phyloP scores from a whole-genome alignment of 495 filamentous ascomycete species.

The Penicillium lagena region DNA sequence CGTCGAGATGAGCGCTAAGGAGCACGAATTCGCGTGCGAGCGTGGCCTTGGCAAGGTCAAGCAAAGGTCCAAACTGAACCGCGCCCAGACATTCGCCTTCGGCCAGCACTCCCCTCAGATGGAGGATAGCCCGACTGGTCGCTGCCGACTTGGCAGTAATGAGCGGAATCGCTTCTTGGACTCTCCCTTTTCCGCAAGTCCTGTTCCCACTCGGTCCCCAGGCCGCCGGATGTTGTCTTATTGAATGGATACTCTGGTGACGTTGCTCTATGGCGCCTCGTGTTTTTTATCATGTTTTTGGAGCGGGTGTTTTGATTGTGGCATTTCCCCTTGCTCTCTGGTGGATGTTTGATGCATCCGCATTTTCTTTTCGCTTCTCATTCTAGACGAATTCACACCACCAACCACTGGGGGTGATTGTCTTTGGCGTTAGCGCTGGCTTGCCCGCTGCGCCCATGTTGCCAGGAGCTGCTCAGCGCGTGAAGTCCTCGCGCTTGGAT shows the following conservation, averaged over 20 bases:
- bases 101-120: conserved; percentile 59
- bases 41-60: conserved; percentile 84
- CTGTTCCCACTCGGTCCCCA: conserved; percentile 48
- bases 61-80: conserved; percentile 72
- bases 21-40: conserved; percentile 87
- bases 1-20: conserved; percentile 86
- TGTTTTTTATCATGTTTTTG: conserved; percentile 15
- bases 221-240: conserved; percentile 70
- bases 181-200: conserved; percentile 47
- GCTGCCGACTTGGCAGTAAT: conserved; percentile 40
- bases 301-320: conserved; percentile 20
- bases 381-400: neutral
- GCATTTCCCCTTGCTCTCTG: conserved; percentile 5
- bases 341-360: neutral
- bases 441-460: neutral
- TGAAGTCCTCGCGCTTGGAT: no score
- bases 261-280: conserved; percentile 5
- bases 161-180: conserved; percentile 30
- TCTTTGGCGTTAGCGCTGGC: conserved; percentile 1
- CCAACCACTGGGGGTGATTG: no score
- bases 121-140: conserved; percentile 75
- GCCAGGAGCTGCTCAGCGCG: no score
- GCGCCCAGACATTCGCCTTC: conserved; percentile 94
- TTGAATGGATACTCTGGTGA: conserved; percentile 21
- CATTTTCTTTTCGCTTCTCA: conserved; percentile 3